These are phyloP conservation scores for Trametes punicea DNA, from an alignment of 768 basidiomycete genomes.

Conservation along the genomic window DNA sequence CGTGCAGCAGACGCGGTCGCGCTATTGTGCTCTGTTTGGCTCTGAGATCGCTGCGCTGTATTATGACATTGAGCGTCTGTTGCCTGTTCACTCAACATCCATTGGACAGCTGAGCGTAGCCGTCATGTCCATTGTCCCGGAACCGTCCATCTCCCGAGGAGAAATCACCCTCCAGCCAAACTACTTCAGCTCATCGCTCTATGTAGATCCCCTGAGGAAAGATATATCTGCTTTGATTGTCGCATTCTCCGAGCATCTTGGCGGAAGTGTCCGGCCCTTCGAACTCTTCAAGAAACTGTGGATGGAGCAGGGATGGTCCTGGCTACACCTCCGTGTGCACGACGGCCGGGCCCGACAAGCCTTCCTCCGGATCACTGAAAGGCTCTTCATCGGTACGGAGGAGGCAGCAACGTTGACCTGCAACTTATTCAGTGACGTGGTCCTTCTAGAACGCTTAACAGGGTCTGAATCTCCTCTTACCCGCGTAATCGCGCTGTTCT, in stretches of 20 bases:
- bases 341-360: conserved; percentile 62
- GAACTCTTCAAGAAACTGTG: conserved; percentile 69
- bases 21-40: conserved; percentile 22
- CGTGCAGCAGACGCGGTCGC: conserved; percentile 23
- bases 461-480: conserved; percentile 49
- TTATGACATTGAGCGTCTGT: neutral
- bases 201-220: conserved; percentile 58
- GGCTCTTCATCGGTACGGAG: conserved; percentile 64
- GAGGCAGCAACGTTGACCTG: neutral
- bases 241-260: conserved; percentile 51
- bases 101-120: too few species aligned
- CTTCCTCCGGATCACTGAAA: conserved; percentile 55
- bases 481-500: conserved; percentile 63
- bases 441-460: conserved; percentile 47
- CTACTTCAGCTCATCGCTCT: conserved; percentile 78
- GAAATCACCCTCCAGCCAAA: conserved; percentile 64
- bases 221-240: conserved; percentile 57
- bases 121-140: conserved; percentile 43
- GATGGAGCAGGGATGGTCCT: conserved; percentile 66
- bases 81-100: too few species aligned
- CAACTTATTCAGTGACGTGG: neutral
- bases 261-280: conserved; percentile 48
- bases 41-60: neutral
- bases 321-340: conserved; percentile 72
- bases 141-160: conserved; percentile 58